Conservation (phyloP, 1,139 yeast species). For the Sugiyamaella neomexicana region DNA sequence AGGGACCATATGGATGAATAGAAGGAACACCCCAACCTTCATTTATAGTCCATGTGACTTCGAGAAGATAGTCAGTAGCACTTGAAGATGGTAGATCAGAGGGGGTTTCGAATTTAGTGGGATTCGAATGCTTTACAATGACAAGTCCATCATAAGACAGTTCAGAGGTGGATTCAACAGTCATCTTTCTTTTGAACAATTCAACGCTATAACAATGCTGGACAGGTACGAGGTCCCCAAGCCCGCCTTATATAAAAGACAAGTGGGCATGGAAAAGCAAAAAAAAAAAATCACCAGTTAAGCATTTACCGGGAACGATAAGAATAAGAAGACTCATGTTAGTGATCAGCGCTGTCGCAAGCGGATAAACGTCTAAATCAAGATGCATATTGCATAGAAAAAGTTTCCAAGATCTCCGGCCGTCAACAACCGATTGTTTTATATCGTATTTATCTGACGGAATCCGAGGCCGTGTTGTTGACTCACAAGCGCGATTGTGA, state of each 20-base stretch:
- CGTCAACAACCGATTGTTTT: not conserved
- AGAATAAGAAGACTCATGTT: not conserved
- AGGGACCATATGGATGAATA: slow-evolving; percentile 45
- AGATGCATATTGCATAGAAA: not conserved
- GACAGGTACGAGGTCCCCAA: not conserved
- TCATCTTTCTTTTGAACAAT: slow-evolving; percentile 18
- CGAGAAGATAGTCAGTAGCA: slow-evolving; percentile 48
- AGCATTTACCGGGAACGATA: not conserved
- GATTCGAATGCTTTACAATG: slow-evolving; percentile 23
- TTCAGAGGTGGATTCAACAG: slow-evolving; percentile 19
- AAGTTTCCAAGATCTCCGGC: not conserved
- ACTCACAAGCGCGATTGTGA: too few species aligned
- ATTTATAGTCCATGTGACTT: slow-evolving; percentile 43
- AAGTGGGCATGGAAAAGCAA: not conserved
- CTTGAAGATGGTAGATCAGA: slow-evolving; percentile 24
- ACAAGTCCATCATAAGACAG: slow-evolving; percentile 27
- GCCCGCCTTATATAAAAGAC: not conserved
- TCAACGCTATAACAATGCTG: too few species aligned
- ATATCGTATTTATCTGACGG: not conserved
- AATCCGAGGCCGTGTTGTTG: not conserved
- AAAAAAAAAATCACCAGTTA: not conserved
- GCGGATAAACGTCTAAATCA: not conserved
- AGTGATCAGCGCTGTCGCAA: not conserved
- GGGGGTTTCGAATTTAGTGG: slow-evolving; percentile 24
- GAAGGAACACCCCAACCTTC: slow-evolving; percentile 46